Percentiles rank a stretch among this genome's conserved stretches.
Evolutionary conservation across 192 early-diverging fungal species (phyloP).

Genomic region (Rhizoclosmatium sp.): DNA sequence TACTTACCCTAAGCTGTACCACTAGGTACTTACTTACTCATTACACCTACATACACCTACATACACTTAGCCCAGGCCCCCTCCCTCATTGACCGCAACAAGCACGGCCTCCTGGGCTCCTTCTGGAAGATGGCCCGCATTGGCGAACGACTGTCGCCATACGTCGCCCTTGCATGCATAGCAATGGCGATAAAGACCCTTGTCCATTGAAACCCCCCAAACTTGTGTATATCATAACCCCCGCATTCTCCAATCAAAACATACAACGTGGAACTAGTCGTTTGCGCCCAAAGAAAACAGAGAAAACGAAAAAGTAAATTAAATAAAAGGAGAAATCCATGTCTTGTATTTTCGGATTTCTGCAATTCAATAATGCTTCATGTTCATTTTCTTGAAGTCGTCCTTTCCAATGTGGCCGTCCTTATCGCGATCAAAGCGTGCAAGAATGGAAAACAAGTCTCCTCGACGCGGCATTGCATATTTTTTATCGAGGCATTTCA

Average conservation of each 20-base stretch:
- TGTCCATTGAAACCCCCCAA: slow-evolving; percentile 4
- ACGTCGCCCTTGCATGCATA: slow-evolving; percentile 90
- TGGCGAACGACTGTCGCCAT: slow-evolving; percentile 93
- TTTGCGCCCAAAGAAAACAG: too few relatives aligned
- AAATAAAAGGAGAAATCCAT: neutral
- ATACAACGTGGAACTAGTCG: too few relatives aligned
- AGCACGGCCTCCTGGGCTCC: slow-evolving; percentile 86
- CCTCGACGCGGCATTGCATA: slow-evolving; percentile 46
- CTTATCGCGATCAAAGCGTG: slow-evolving; percentile 52
- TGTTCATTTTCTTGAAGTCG: slow-evolving; percentile 57
- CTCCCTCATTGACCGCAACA: slow-evolving; percentile 84
- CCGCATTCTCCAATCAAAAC: neutral
- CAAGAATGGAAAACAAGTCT: slow-evolving; percentile 45
- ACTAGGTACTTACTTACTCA: neutral
- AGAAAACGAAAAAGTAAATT: too few relatives aligned
- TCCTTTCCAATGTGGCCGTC: slow-evolving; percentile 54
- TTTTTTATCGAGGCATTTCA: slow-evolving; percentile 36
- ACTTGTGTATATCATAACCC: neutral
- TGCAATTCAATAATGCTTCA: slow-evolving; percentile 12
- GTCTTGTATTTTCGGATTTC: neutral
- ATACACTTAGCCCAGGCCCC: slow-evolving; percentile 75
- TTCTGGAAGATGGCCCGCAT: slow-evolving; percentile 97
- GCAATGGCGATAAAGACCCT: slow-evolving; percentile 71
- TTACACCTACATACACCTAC: too few relatives aligned
- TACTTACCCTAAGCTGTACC: neutral